Percentiles rank a stretch among this genome's conserved stretches.
phyloP scores from a whole-genome alignment of 2,329 filamentous ascomycete genomes.

The Botrytis tulipae region DNA sequence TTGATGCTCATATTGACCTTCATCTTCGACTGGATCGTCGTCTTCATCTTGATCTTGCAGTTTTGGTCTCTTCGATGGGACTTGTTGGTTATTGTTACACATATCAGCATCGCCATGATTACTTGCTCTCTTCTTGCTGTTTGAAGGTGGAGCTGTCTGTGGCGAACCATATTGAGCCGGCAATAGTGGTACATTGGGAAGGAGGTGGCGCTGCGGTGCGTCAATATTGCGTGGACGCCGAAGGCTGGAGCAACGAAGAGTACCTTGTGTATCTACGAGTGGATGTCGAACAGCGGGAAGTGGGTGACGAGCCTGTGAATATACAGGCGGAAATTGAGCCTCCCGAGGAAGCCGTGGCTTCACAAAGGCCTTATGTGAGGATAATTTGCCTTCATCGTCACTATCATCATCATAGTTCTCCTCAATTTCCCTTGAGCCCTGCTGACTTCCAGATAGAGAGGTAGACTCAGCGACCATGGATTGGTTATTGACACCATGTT shows the following conservation, averaged over 20 bases:
- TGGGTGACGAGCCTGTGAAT: not conserved
- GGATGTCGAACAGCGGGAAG: not conserved
- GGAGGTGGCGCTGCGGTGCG: not conserved
- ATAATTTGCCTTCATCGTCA: not conserved
- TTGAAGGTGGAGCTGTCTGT: not conserved
- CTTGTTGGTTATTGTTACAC: not conserved
- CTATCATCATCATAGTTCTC: not conserved
- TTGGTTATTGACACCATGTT: not conserved
- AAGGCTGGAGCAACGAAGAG: not conserved
- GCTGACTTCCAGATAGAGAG: too few relatives aligned
- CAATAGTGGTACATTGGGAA: not conserved
- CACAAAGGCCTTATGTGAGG: not conserved
- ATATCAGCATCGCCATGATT: not conserved
- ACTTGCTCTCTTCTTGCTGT: not conserved
- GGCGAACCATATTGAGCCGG: not conserved
- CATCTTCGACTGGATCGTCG: not conserved
- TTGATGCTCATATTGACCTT: too few relatives aligned
- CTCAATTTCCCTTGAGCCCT: not conserved
- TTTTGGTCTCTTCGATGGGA: not conserved
- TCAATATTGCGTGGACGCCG: not conserved
- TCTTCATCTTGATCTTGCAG: not conserved
- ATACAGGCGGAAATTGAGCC: too few relatives aligned
- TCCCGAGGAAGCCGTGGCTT: not conserved
- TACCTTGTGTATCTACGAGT: not conserved
- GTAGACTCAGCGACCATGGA: too few relatives aligned